Conservation (phyloP, 2,329 filamentous ascomycete genomes). For the Pseudophaeomoniella oleicola region DNA sequence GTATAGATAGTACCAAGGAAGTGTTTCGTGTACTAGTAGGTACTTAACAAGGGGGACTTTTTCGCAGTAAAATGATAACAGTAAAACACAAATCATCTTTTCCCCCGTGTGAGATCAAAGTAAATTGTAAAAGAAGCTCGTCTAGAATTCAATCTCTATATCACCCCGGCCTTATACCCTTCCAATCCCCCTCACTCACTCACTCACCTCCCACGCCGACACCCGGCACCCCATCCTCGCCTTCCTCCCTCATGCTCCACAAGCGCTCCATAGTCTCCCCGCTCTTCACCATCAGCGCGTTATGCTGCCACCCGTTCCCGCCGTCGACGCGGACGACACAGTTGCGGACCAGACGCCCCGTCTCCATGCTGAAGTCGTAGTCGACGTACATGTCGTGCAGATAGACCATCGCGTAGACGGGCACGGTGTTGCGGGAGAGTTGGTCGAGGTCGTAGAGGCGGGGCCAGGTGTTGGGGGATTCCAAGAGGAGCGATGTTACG, state of each 20-base stretch:
- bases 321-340: constrained; percentile 55
- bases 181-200: no score
- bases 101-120: no score
- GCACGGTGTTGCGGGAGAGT: constrained; percentile 62
- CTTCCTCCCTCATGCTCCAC: constrained; percentile 60
- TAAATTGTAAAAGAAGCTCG: no score
- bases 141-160: no score
- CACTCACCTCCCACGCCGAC: no score
- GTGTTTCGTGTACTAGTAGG: no score
- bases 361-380: constrained; percentile 56
- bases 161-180: no score
- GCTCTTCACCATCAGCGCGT: constrained; percentile 57
- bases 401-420: constrained; percentile 73
- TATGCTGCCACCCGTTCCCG: constrained; percentile 79
- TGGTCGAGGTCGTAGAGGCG: constrained; percentile 61
- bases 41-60: no score
- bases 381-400: constrained; percentile 90
- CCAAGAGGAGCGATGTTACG: constrained; percentile 18
- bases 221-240: background rate
- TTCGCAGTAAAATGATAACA: no score
- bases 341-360: constrained; percentile 58
- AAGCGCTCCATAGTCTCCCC: constrained; percentile 65
- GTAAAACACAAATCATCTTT: no score
- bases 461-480: constrained; percentile 49
- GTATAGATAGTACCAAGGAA: no score